Evolutionary conservation across 2,329 filamentous ascomycete genomes (phyloP), one percentile per base, ranked within the genome.

Genomic region (Epichloe glyceriae): DNA sequence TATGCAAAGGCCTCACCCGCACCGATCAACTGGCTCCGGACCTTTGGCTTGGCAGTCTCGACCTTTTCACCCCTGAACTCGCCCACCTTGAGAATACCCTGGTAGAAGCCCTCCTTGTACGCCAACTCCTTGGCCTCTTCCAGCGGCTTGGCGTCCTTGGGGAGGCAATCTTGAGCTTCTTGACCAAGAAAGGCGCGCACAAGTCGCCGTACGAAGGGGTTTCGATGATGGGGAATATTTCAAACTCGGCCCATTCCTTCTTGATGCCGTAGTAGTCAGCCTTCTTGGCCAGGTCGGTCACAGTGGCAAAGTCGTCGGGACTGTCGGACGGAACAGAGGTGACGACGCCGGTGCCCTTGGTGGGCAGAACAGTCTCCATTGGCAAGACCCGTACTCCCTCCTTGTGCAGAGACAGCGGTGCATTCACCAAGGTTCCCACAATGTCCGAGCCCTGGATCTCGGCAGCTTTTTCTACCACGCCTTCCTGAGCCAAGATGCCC

Each of bases 61-160:
- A 98, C 93, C 57, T 86, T 79, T 68, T 91, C 80, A 48, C 91
- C 93, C 66, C 84, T 86, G 70, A 86, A 95, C 33, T 95, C 86
- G 52, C 93, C 93, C 54, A 88, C 78, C 56, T 89, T 74, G 82
- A 98, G 87, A 52, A 78, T 85, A 57, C 93, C 93, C 71, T 95
- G 89, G 73, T 98, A 98, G 74, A 88, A 97, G 15, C 90, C 93
- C 64, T 96, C 90, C 70, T 93, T 95, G 76, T 98, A 98, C 0
- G 93, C 90, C 57, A 94, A 73, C 58, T 97, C 91, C 72, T 98
- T 98, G 44, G 93, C 93, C 67, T 96, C 86, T 44, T 86, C 86
- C 45, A 98, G 81, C 69, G 90, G 69, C 65, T 87, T 93, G 37
- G 83, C 79, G 64, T 98, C 93, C 70, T 98, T 98, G 55, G 93